Base-by-base conservation (phyloP, 1,284 basidiomycete species). In the Ceratobasidium sp. region DNA sequence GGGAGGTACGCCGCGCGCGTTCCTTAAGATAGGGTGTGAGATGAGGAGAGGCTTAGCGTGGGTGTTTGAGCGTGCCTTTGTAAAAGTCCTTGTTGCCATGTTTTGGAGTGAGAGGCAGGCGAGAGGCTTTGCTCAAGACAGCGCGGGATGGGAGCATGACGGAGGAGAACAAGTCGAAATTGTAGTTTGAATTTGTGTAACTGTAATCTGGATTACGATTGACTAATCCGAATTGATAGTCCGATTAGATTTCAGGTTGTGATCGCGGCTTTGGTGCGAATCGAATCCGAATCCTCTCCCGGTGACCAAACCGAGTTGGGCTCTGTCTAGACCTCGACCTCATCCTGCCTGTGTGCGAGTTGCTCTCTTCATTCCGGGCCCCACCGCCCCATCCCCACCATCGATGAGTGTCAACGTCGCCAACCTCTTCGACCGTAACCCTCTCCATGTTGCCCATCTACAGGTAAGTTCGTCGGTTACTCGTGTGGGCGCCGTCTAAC, bases 81-180 rank as follows among this genome's bases (percentile, higher is more conserved):
- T 97, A 97, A 81, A 87, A 97, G 82, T 97, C 94, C 80, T 97
- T 97, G 85, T 96, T 97, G 22, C 89, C 96, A 65, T 90, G 85
- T 82, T 97, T 97, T 0, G 93, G 86, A 0, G 91, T 95, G 62
- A 97, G 86, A 4, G 94, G 88, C 31, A 90, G 84, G 73, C 96
- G 86, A 1, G 92, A 93, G 31, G 95, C 95, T 56, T 78, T 78
- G 74, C 77, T 76, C 22, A 75, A 75, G 27, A 76, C 33, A 11
- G 76, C 50, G 19, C 72, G 69, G n/a, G 76, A 56, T 0, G 72
- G 69, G 56, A 73, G 59, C 76, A 77, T 77, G 63, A 44, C 41
- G 31, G 44, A 22, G 31, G 31, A 57, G 51, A 41, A 33, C 36
- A 41, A 41, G 36, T 41, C 36, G 51, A 48, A 44, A 41, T 50